Evolutionary conservation across 2,329 filamentous ascomycete species (phyloP), one percentile per base, ranked within the genome.

Genomic region (Ceratocystis alfenasii): DNA sequence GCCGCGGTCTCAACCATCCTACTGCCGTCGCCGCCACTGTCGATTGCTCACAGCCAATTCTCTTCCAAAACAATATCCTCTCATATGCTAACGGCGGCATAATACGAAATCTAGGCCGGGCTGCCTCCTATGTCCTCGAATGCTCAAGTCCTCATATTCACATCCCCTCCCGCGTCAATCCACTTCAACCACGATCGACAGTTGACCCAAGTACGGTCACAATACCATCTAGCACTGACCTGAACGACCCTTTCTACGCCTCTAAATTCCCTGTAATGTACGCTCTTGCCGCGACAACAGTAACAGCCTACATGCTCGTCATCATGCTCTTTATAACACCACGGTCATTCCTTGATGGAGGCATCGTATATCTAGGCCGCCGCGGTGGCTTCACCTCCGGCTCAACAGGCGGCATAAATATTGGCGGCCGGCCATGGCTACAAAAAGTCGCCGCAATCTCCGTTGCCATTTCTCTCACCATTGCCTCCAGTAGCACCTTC

Each of bases 261-360:
- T 96, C 92, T 46, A 91, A 90, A 22, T 93, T 94, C 57, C 93
- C 94, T 15, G 91, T 95, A 75, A 88, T 89, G 71, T 99, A 96
- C 73, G 92, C 92, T 59, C 88, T 97, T 65, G 91, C 91, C 66
- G 89, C 91, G 17, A 90, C 90, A 20, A 97, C 92, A 0, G 88
- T 96, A 65, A 87, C 95, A 62, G 88, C 91, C 62, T 97, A 95
- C 76, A 88, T 95, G 73, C 84, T 97, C 60, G 87, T 96, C 70
- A 89, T 96, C 69, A 95, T 96, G 83, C 85, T 97, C 46, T 84
- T 96, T 73, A 91, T 96, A 71, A 95, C 91, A 0, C 93, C 93
- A n/a, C 86, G 93, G 63, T 96, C 94, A 2, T 96, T 94, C 74
- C 86, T 95, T 69, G 86, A 95, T 67, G 90, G 90, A 65, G 90